A percentile compares a stretch with the other conserved stretches of the same genome.
Evolutionary conservation across 192 early-diverging fungal species (phyloP).

Genomic region (Spizellomyces punctatus): DNA sequence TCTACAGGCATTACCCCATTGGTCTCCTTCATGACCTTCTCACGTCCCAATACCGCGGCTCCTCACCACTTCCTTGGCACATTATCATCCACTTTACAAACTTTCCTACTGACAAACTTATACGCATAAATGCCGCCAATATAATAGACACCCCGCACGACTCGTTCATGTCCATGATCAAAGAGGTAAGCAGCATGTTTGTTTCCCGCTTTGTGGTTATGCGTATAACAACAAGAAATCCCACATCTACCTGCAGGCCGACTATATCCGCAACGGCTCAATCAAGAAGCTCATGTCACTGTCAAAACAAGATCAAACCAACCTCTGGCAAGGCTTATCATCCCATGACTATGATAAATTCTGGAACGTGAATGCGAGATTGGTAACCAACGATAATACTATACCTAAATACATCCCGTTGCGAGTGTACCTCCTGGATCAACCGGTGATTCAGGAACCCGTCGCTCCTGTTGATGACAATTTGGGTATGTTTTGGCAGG

Average conservation of each 20-base stretch:
- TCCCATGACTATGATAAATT: slow-evolving; percentile 40
- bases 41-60: background rate
- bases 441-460: slow-evolving; percentile 65
- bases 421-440: slow-evolving; percentile 60
- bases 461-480: slow-evolving; percentile 53
- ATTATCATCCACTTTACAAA: slow-evolving; percentile 75
- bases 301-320: slow-evolving; percentile 78
- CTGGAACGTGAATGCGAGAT: slow-evolving; percentile 65
- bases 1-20: slow-evolving; percentile 80
- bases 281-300: slow-evolving; percentile 87
- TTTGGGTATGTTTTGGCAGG: slow-evolving; percentile 1
- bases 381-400: slow-evolving; percentile 49
- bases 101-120: slow-evolving; percentile 70
- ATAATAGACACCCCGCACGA: slow-evolving; percentile 63
- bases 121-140: slow-evolving; percentile 48
- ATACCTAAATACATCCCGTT: slow-evolving; percentile 59
- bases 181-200: slow-evolving; percentile 57
- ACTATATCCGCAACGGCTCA: slow-evolving; percentile 79
- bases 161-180: slow-evolving; percentile 87
- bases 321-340: slow-evolving; percentile 72
- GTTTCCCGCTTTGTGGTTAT: background rate
- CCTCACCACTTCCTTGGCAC: slow-evolving; percentile 66
- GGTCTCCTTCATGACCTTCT: slow-evolving; percentile 79
- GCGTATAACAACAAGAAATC: background rate
- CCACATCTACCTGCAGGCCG: slow-evolving; percentile 52